Evolutionary conservation across 345 rosid species (phyloP).

Genomic region (Nephelium lappaceum): DNA sequence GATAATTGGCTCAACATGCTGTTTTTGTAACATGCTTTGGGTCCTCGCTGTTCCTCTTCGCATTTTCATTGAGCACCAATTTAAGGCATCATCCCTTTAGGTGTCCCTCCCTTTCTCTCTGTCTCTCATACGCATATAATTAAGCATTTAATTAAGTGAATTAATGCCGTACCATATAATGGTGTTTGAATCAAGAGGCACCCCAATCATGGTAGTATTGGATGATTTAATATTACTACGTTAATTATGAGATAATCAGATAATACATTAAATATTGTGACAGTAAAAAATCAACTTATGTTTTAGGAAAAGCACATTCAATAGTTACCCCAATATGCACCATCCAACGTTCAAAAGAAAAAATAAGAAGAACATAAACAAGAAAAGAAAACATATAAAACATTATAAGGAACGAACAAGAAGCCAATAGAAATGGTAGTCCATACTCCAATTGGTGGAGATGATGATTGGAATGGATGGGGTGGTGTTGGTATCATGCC

Average conservation of each 20-base stretch:
- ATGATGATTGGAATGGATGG: too few species aligned
- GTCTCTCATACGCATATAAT: background rate
- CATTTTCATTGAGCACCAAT: constrained; percentile 14
- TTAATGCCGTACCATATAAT: constrained; percentile 10
- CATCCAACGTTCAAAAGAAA: background rate
- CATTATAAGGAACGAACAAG: too few species aligned
- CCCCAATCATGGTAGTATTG: background rate
- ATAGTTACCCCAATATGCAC: background rate
- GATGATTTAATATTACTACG: background rate
- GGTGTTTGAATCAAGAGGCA: constrained; percentile 12
- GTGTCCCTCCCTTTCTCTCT: background rate
- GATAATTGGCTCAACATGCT: constrained; percentile 7
- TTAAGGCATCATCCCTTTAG: background rate
- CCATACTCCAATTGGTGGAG: too few species aligned
- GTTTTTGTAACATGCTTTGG: constrained; percentile 24
- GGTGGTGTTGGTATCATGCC: constrained; percentile 17
- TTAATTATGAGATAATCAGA: too few species aligned
- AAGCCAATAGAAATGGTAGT: too few species aligned
- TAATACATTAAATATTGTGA: too few species aligned
- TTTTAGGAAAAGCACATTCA: background rate
- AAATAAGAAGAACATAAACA: background rate
- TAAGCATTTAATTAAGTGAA: background rate
- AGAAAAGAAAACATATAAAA: too few species aligned
- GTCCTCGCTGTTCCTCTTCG: constrained; percentile 23
- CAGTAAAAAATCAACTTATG: too few species aligned